Evolutionary conservation across 2,329 filamentous ascomycete genomes (phyloP).

Genomic region (Arthrobotrys conoides): DNA sequence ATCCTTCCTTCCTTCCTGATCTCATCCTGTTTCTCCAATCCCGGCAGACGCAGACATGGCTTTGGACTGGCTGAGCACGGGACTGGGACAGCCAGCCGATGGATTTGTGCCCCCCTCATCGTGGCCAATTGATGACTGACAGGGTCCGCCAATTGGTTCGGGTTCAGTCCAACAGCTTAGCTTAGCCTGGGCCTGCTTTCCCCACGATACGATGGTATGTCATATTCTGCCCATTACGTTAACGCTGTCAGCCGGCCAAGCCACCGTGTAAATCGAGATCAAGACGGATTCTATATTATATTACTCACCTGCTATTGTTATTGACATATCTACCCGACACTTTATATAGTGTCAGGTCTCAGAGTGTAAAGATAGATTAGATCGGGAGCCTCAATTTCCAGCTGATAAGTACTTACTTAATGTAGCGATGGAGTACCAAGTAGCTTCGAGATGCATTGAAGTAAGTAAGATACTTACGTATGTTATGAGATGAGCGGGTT

Average conservation of each 20-base stretch:
- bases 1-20: conserved; percentile 25
- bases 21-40: conserved; percentile 24
- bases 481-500: background rate
- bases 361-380: background rate
- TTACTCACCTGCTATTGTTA: background rate
- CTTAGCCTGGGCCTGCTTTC: conserved; percentile 1
- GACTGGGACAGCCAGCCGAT: conserved; percentile 17
- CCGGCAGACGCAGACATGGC: conserved; percentile 30
- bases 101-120: conserved; percentile 18
- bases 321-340: background rate
- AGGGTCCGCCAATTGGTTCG: conserved; percentile 43
- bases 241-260: background rate
- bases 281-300: background rate
- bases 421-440: background rate
- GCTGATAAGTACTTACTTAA: background rate
- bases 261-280: background rate
- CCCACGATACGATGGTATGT: background rate
- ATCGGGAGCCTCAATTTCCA: conserved; percentile 11
- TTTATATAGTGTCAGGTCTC: too few relatives aligned
- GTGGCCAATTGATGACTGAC: conserved; percentile 30
- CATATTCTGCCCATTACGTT: conserved; percentile 1
- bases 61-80: conserved; percentile 2
- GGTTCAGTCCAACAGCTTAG: conserved; percentile 21
- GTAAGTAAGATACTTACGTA: too few relatives aligned
- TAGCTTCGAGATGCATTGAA: background rate